Conservation (phyloP, 164 flowering plant genomes). For the Stephania japonica region DNA sequence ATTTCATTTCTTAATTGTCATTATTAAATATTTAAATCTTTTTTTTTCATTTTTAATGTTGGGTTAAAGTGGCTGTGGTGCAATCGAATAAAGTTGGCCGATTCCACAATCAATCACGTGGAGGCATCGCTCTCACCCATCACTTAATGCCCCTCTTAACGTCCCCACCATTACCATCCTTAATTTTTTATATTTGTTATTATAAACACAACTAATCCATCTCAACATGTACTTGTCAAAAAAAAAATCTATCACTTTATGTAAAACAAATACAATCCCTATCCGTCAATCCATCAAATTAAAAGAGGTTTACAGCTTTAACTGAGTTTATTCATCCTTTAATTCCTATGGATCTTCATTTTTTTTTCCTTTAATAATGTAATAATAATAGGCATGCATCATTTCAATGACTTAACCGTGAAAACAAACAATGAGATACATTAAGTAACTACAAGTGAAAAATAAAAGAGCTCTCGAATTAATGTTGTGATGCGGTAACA, state of each 20-base stretch:
- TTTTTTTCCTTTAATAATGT: neutral
- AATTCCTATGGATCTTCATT: neutral
- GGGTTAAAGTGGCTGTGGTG: neutral
- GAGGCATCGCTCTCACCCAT: slow-evolving; percentile 13
- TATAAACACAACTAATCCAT: neutral
- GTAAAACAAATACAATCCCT: neutral
- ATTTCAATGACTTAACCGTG: neutral
- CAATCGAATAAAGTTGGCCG: neutral
- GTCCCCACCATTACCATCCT: neutral
- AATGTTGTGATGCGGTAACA: too few relatives aligned
- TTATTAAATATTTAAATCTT: too few relatives aligned
- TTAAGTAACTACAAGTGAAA: neutral
- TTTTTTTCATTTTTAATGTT: too few relatives aligned
- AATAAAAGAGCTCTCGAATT: neutral
- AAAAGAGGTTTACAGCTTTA: neutral
- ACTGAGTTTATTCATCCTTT: neutral
- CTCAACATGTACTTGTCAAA: too few relatives aligned
- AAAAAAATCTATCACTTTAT: too few relatives aligned
- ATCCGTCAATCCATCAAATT: neutral
- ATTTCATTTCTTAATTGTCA: too few relatives aligned
- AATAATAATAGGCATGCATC: neutral
- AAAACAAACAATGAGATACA: neutral
- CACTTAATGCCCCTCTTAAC: neutral
- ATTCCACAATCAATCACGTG: slow-evolving; percentile 12
- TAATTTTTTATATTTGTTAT: neutral